A percentile compares a stretch with the other conserved stretches of the same genome.
Conservation (phyloP, 1,284 basidiomycete genomes). For the Cutaneotrichosporon cutaneum region DNA sequence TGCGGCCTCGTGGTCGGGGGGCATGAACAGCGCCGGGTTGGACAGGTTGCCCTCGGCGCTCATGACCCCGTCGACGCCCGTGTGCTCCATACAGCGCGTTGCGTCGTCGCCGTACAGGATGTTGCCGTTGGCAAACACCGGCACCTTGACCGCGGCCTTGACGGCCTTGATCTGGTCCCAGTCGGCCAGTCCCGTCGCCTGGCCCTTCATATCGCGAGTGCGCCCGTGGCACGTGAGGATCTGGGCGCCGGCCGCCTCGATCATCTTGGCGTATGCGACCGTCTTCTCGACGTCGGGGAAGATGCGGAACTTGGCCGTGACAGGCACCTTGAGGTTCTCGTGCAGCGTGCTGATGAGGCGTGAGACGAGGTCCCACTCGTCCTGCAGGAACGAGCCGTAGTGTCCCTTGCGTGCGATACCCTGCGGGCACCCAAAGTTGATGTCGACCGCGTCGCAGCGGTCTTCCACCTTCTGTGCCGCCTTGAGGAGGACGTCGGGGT, state of each 20-base stretch:
- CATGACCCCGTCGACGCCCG: conserved; percentile 91
- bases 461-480: conserved; percentile 72
- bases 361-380: conserved; percentile 87
- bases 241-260: conserved; percentile 91
- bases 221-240: conserved; percentile 93
- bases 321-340: conserved; percentile 76
- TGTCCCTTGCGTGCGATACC: conserved; percentile 84
- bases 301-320: conserved; percentile 94
- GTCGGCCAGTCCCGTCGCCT: conserved; percentile 72
- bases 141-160: conserved; percentile 81
- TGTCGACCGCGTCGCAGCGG: conserved; percentile 85
- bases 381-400: conserved; percentile 89
- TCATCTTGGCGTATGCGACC: conserved; percentile 88
- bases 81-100: conserved; percentile 69
- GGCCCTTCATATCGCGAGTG: conserved; percentile 86
- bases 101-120: conserved; percentile 81
- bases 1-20: conserved; percentile 52
- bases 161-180: conserved; percentile 82
- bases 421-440: conserved; percentile 96
- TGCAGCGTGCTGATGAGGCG: conserved; percentile 79
- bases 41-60: conserved; percentile 93
- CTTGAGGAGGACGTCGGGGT: conserved; percentile 71
- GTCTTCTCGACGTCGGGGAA: conserved; percentile 85
- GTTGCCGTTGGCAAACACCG: conserved; percentile 98
- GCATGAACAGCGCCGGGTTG: conserved; percentile 78